Percentiles rank a stretch among this genome's conserved stretches.
Evolutionary conservation across 1,284 basidiomycete species (phyloP).

Genomic region (Somion occarium): DNA sequence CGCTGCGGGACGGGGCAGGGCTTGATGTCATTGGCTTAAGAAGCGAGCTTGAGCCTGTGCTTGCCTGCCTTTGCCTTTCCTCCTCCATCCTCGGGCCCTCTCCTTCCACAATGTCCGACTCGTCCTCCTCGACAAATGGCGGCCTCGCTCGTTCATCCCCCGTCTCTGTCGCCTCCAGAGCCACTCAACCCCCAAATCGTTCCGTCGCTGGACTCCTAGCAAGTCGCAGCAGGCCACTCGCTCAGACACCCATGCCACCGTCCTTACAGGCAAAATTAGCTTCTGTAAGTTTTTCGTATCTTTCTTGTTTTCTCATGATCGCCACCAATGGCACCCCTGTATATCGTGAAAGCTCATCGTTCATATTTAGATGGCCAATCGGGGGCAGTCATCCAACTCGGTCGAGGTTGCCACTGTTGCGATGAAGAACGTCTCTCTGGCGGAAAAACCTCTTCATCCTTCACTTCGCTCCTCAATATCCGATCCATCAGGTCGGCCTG

Average conservation of each 20-base stretch:
- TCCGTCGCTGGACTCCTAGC: slow-evolving; percentile 38
- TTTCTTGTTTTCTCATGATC: slow-evolving; percentile 10
- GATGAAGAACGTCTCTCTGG: slow-evolving; percentile 34
- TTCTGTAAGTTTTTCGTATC: slow-evolving; percentile 41
- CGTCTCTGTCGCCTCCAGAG: slow-evolving; percentile 9
- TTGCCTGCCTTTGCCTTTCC: slow-evolving; percentile 14
- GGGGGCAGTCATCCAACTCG: slow-evolving; percentile 29
- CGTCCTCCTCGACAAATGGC: slow-evolving; percentile 18
- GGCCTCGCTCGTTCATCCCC: slow-evolving; percentile 18
- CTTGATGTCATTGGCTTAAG: slow-evolving; percentile 15
- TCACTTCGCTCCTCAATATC: slow-evolving; percentile 22
- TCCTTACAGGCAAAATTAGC: slow-evolving; percentile 92
- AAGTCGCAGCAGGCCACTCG: slow-evolving; percentile 29
- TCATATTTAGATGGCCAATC: slow-evolving; percentile 50
- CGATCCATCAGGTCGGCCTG: slow-evolving; percentile 20
- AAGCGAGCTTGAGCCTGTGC: slow-evolving; percentile 1
- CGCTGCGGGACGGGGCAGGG: no score
- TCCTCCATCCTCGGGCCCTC: slow-evolving; percentile 9
- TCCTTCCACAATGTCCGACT: slow-evolving; percentile 21
- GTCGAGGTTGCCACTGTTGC: slow-evolving; percentile 38
- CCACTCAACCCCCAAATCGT: slow-evolving; percentile 13
- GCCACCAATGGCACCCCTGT: slow-evolving; percentile 3
- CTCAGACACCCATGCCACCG: slow-evolving; percentile 76
- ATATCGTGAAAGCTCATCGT: slow-evolving; percentile 1
- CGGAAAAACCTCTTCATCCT: slow-evolving; percentile 28